Conservation (phyloP, 495 filamentous ascomycete genomes). For the Tuber umbilicatum region DNA sequence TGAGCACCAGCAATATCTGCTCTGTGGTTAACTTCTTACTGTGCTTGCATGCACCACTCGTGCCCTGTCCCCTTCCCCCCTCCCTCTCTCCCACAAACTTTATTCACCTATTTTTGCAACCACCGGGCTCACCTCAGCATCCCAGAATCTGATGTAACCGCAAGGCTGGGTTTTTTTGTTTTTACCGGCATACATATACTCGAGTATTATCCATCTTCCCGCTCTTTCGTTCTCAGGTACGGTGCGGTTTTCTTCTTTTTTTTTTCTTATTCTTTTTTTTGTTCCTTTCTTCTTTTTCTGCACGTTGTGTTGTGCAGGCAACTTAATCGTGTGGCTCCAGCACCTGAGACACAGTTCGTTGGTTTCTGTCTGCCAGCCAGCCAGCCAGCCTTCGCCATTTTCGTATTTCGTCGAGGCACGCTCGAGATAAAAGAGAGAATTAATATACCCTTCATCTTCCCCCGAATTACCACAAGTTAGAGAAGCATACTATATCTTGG, state of each 20-base stretch:
- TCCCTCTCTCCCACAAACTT: not conserved
- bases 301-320: conserved; percentile 16
- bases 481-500: not conserved
- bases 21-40: not conserved
- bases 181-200: not conserved
- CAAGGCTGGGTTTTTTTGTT: not conserved
- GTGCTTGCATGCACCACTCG: no score
- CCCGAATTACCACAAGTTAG: not conserved
- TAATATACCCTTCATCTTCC: not conserved
- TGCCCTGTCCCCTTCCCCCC: not conserved
- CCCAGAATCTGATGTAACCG: not conserved
- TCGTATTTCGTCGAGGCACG: not conserved
- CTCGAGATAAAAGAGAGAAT: conserved; percentile 6
- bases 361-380: conserved; percentile 12
- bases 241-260: conserved; percentile 8
- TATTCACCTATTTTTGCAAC: not conserved
- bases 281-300: conserved; percentile 4
- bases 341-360: conserved; percentile 12
- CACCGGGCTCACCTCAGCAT: not conserved
- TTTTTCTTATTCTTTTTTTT: conserved; percentile 11
- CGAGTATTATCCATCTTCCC: conserved; percentile 21
- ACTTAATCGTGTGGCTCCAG: conserved; percentile 25
- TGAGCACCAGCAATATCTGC: not conserved
- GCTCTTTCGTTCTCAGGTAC: conserved; percentile 9
- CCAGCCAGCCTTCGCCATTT: conserved; percentile 5